A percentile compares a stretch with the other conserved stretches of the same genome.
phyloP scores from a whole-genome alignment of 2,329 filamentous ascomycete species.

The Aspergillus sp. region DNA sequence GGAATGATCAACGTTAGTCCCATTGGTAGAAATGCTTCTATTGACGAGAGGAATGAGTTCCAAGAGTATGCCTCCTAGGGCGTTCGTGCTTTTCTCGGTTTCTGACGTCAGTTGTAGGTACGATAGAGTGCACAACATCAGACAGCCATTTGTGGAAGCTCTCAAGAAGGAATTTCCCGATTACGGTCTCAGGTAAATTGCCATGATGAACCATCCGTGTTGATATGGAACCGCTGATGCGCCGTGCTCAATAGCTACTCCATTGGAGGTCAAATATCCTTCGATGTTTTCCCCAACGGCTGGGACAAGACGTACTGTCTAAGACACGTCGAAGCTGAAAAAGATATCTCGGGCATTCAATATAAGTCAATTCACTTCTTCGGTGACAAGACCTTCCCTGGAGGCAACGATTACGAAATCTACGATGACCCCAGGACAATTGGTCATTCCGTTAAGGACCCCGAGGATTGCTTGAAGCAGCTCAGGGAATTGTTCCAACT shows the following conservation, averaged over 20 bases:
- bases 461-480: conserved; percentile 77
- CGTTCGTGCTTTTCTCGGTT: neutral
- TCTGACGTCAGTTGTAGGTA: conserved; percentile 47
- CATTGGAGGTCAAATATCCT: conserved; percentile 96
- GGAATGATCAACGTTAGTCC: conserved; percentile 67
- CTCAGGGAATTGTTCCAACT: conserved; percentile 79
- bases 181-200: conserved; percentile 76
- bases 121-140: conserved; percentile 74
- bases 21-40: conserved; percentile 76
- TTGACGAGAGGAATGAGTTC: conserved; percentile 77
- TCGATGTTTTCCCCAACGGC: conserved; percentile 93
- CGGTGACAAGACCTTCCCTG: conserved; percentile 88
- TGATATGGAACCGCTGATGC: neutral
- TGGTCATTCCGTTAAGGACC: conserved; percentile 78
- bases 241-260: conserved; percentile 63
- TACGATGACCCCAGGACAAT: conserved; percentile 77
- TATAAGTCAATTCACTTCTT: conserved; percentile 97
- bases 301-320: conserved; percentile 99
- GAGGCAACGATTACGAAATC: conserved; percentile 96
- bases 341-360: conserved; percentile 59
- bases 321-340: conserved; percentile 79
- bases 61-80: conserved; percentile 50
- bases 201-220: neutral
- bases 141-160: conserved; percentile 71
- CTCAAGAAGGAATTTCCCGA: conserved; percentile 81